A percentile compares a stretch with the other conserved stretches of the same genome.
These are phyloP conservation scores for Boletus hoseneyae DNA, from an alignment of 1,284 basidiomycete species.

Conservation along the genomic window DNA sequence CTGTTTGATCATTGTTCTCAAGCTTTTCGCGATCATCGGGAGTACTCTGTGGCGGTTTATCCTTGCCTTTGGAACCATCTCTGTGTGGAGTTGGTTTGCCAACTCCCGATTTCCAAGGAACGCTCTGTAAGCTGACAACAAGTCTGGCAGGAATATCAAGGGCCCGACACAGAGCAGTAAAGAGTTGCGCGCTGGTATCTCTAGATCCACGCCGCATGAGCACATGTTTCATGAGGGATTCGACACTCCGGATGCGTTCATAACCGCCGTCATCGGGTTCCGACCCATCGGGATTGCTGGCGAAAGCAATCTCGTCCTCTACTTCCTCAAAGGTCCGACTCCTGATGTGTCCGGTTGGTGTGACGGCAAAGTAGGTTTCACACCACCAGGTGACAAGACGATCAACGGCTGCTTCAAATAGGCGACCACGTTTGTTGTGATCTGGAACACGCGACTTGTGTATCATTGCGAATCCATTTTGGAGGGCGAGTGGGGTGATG, in stretches of 20 bases:
- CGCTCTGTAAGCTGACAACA: conserved; percentile 87
- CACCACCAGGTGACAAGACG: conserved; percentile 84
- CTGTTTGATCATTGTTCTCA: conserved; percentile 28
- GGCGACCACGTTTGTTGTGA: conserved; percentile 70
- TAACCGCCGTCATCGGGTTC: conserved; percentile 54
- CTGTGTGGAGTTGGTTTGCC: conserved; percentile 40
- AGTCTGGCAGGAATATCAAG: conserved; percentile 86
- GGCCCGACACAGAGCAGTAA: conserved; percentile 86
- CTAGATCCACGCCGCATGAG: conserved; percentile 78
- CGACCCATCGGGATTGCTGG: conserved; percentile 27
- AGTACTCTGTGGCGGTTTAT: conserved; percentile 26
- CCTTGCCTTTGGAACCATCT: conserved; percentile 34
- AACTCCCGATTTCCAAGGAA: conserved; percentile 74
- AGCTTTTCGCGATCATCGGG: conserved; percentile 25
- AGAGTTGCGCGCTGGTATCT: conserved; percentile 89
- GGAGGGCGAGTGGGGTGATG: conserved; percentile 73
- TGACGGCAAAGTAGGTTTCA: conserved; percentile 65
- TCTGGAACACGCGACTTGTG: conserved; percentile 84
- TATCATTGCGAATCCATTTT: conserved; percentile 76
- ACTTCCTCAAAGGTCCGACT: conserved; percentile 75
- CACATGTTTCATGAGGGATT: conserved; percentile 88
- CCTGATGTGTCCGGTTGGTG: conserved; percentile 61
- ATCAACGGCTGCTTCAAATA: conserved; percentile 79
- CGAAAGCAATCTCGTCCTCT: conserved; percentile 31
- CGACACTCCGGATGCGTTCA: conserved; percentile 72